Conservation (phyloP, 768 basidiomycete genomes). For the Trametes elegans region DNA sequence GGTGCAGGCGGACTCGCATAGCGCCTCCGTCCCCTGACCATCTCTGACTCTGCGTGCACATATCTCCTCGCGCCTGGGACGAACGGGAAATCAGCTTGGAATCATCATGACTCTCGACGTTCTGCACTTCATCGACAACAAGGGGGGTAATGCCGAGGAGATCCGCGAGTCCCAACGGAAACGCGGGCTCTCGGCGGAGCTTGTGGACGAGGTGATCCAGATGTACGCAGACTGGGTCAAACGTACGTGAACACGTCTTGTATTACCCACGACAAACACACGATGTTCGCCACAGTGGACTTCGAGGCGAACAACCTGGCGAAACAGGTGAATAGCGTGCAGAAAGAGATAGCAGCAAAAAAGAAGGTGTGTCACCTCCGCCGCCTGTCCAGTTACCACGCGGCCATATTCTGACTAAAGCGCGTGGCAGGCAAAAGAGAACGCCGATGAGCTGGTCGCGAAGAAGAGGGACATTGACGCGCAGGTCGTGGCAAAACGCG, state of each 20-base stretch:
- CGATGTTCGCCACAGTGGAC: conserved; percentile 59
- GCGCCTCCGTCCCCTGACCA: not conserved
- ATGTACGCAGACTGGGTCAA: conserved; percentile 95
- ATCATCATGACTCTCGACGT: conserved; percentile 77
- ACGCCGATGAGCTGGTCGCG: conserved; percentile 83
- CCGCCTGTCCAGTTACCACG: too few species aligned
- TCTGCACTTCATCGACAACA: conserved; percentile 75
- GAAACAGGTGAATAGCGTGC: conserved; percentile 84
- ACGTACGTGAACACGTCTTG: conserved; percentile 51
- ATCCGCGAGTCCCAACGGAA: conserved; percentile 92
- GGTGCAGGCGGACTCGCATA: too few species aligned
- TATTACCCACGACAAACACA: not conserved
- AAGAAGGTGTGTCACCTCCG: conserved; percentile 64
- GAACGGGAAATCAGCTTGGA: not conserved
- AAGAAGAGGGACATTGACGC: conserved; percentile 85
- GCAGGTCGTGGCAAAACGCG: conserved; percentile 71
- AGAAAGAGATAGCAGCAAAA: conserved; percentile 93
- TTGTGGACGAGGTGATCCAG: conserved; percentile 91
- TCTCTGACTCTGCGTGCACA: too few species aligned
- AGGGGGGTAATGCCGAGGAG: conserved; percentile 89
- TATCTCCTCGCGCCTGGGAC: not conserved
- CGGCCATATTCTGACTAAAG: not conserved
- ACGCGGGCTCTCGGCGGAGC: conserved; percentile 82
- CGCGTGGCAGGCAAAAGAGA: conserved; percentile 74
- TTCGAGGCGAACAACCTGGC: conserved; percentile 76